phyloP scores from a whole-genome alignment of 2,329 filamentous ascomycete genomes.

The Xylariaceae sp. region DNA sequence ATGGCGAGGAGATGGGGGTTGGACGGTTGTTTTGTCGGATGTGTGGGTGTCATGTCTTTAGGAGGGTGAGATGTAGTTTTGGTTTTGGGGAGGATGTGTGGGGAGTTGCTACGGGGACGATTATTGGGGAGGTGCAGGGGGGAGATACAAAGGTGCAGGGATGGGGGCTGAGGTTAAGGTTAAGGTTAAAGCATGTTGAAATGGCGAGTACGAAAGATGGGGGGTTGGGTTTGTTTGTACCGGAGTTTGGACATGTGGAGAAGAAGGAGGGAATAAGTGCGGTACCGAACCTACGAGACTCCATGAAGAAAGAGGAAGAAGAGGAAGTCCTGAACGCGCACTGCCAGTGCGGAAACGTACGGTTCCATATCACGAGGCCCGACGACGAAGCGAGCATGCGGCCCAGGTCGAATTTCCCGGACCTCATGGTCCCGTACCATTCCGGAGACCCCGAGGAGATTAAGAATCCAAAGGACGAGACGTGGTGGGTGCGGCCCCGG shows the following conservation, averaged over 20 bases:
- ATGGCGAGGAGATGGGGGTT: no score
- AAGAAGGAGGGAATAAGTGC: constrained; percentile 5
- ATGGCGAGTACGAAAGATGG: constrained; percentile 33
- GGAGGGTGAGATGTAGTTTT: constrained; percentile 7
- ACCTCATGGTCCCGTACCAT: constrained; percentile 47
- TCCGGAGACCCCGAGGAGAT: constrained; percentile 29
- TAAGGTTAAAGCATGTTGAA: constrained; percentile 20
- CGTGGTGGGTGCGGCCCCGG: constrained; percentile 53
- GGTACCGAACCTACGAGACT: background rate
- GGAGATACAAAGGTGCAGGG: background rate
- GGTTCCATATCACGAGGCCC: constrained; percentile 53
- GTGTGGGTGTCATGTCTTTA: constrained; percentile 40
- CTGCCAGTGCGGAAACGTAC: constrained; percentile 51
- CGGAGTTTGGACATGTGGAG: constrained; percentile 2
- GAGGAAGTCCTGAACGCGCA: constrained; percentile 35
- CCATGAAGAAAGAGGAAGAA: background rate
- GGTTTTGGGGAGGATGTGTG: constrained; percentile 18
- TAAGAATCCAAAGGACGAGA: constrained; percentile 42
- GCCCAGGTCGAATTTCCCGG: constrained; percentile 45
- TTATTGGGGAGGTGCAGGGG: constrained; percentile 15
- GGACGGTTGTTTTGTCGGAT: constrained; percentile 35
- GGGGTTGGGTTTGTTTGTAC: constrained; percentile 33
- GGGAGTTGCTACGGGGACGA: constrained; percentile 36
- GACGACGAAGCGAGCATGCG: constrained; percentile 38
- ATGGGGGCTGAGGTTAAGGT: constrained; percentile 8